These are phyloP conservation scores for Phenoliferia sp. DNA, from an alignment of 1,284 basidiomycete genomes.

Conservation along the genomic window DNA sequence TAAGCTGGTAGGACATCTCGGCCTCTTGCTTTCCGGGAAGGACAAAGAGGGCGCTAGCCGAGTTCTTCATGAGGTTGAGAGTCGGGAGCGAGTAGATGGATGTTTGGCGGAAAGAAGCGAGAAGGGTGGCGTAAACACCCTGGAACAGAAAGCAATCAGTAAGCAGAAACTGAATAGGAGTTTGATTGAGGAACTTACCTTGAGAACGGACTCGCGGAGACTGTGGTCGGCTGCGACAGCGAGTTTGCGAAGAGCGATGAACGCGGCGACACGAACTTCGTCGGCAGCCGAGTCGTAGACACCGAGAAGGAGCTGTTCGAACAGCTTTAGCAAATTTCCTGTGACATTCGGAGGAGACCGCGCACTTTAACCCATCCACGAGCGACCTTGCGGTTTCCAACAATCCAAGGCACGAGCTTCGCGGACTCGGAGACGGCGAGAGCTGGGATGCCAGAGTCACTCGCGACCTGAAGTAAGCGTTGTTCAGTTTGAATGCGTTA, in stretches of 20 bases:
- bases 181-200: slow-evolving; percentile 51
- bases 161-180: background rate
- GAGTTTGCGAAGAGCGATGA: slow-evolving; percentile 77
- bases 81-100: slow-evolving; percentile 82
- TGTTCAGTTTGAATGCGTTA: slow-evolving; percentile 40
- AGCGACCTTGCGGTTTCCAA: slow-evolving; percentile 73
- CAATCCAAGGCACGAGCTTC: slow-evolving; percentile 80
- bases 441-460: slow-evolving; percentile 49
- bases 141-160: slow-evolving; percentile 40
- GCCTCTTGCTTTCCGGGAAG: slow-evolving; percentile 43
- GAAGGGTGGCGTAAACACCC: slow-evolving; percentile 78
- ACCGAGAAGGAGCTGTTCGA: slow-evolving; percentile 64
- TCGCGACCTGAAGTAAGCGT: slow-evolving; percentile 10
- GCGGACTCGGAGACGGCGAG: slow-evolving; percentile 74
- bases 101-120: slow-evolving; percentile 77
- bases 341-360: background rate
- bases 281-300: slow-evolving; percentile 72
- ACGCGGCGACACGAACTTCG: slow-evolving; percentile 76
- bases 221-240: slow-evolving; percentile 74
- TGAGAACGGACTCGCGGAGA: slow-evolving; percentile 78
- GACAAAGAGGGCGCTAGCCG: slow-evolving; percentile 85
- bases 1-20: slow-evolving; percentile 79
- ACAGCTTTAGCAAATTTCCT: background rate
- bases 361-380: slow-evolving; percentile 77
- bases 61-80: slow-evolving; percentile 97